phyloP scores from a whole-genome alignment of 176 grass and related monocot genomes.

The Dendrocalamus sinicus region DNA sequence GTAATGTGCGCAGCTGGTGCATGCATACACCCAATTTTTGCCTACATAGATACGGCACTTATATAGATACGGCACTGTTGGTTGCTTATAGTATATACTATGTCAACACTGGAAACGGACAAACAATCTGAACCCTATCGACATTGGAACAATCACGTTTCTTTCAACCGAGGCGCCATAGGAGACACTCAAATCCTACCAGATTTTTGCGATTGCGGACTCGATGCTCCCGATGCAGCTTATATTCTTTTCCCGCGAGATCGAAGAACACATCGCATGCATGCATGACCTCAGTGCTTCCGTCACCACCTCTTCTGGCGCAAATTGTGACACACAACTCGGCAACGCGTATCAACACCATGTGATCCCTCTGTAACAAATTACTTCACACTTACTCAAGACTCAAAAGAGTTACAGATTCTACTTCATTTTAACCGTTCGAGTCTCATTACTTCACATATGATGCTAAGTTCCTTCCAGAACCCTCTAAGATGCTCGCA shows the following conservation, averaged over 20 bases:
- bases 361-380: background rate
- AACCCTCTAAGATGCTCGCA: background rate
- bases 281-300: background rate
- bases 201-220: background rate
- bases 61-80: too few species aligned
- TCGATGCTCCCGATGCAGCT: background rate
- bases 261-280: background rate
- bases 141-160: constrained; percentile 19
- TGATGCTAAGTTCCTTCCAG: background rate
- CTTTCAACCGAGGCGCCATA: constrained; percentile 19
- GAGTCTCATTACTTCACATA: background rate
- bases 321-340: background rate
- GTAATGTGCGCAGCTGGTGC: too few species aligned
- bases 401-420: background rate
- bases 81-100: too few species aligned
- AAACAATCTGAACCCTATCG: background rate
- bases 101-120: background rate
- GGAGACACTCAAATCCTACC: background rate
- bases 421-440: background rate
- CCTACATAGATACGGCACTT: too few species aligned
- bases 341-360: background rate
- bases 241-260: too few species aligned
- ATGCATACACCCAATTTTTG: too few species aligned
- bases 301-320: background rate
- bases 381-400: background rate